Conservation (phyloP, 306 rosid genomes). For the Sphenostylis stenocarpa region DNA sequence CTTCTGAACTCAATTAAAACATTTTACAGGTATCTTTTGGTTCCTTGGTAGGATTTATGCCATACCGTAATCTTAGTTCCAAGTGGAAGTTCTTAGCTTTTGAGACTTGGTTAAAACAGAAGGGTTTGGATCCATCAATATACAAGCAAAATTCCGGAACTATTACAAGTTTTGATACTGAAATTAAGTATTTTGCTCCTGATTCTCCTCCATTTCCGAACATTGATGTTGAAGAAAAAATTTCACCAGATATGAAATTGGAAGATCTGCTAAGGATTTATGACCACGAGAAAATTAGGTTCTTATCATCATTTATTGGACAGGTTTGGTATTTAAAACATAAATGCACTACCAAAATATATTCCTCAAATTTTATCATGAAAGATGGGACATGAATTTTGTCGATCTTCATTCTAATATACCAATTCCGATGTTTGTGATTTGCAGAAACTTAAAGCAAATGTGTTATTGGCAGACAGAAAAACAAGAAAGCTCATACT, state of each 20-base stretch:
- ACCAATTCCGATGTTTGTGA: slow-evolving; percentile 8
- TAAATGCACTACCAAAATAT: slow-evolving; percentile 14
- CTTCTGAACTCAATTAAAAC: slow-evolving; percentile 39
- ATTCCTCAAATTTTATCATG: background rate
- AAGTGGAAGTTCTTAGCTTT: slow-evolving; percentile 96
- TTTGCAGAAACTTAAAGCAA: slow-evolving; percentile 78
- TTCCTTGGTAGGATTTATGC: slow-evolving; percentile 87
- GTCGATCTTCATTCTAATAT: slow-evolving; percentile 27
- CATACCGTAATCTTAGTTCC: slow-evolving; percentile 80
- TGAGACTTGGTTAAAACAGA: slow-evolving; percentile 89
- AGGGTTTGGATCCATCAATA: slow-evolving; percentile 82
- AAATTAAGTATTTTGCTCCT: slow-evolving; percentile 38
- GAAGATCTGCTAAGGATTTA: slow-evolving; percentile 79
- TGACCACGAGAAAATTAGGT: slow-evolving; percentile 73
- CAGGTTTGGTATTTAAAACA: slow-evolving; percentile 61
- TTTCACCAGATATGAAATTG: slow-evolving; percentile 79
- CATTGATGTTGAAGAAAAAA: slow-evolving; percentile 44
- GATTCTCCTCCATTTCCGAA: slow-evolving; percentile 38
- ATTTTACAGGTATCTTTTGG: slow-evolving; percentile 84
- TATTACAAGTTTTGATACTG: slow-evolving; percentile 50
- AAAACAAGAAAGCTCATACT: slow-evolving; percentile 73
- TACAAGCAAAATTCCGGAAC: slow-evolving; percentile 65
- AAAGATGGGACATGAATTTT: slow-evolving; percentile 24
- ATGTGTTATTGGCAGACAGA: slow-evolving; percentile 63
- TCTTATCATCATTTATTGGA: slow-evolving; percentile 85